phyloP scores from a whole-genome alignment of 148 eudicot species.

The Spergularia marina region DNA sequence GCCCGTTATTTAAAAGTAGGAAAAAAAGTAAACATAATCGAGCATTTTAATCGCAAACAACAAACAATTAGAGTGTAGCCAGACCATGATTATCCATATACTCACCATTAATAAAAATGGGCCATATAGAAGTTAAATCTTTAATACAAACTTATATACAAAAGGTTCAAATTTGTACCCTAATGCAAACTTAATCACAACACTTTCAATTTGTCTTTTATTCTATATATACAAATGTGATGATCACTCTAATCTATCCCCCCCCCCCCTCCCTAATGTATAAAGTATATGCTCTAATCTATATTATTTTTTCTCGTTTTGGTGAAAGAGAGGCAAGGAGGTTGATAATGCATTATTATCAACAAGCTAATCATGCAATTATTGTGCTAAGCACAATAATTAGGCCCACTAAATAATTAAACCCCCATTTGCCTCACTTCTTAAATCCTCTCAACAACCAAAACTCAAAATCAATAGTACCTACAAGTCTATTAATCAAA shows the following conservation, averaged over 20 bases:
- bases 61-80: too few relatives aligned
- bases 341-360: conserved; percentile 26
- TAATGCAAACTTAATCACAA: conserved; percentile 18
- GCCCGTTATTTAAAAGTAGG: neutral
- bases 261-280: neutral
- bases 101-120: too few relatives aligned
- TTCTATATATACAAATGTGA: conserved; percentile 15
- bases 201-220: conserved; percentile 9
- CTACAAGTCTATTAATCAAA: conserved; percentile 20
- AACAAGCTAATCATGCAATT: conserved; percentile 31
- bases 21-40: neutral
- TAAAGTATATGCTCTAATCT: neutral
- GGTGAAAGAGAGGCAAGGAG: conserved; percentile 15
- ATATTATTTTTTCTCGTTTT: conserved; percentile 7
- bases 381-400: conserved; percentile 23
- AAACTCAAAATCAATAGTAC: conserved; percentile 17
- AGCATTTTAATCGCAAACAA: neutral
- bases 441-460: conserved; percentile 26
- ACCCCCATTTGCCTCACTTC: conserved; percentile 8
- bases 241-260: neutral
- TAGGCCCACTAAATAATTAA: conserved; percentile 25
- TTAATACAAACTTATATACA: conserved; percentile 13
- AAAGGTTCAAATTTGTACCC: conserved; percentile 16
- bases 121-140: neutral
- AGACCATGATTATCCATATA: too few relatives aligned